Evolutionary conservation across 495 filamentous ascomycete genomes (phyloP).

Genomic region (Aspergillus diversus): DNA sequence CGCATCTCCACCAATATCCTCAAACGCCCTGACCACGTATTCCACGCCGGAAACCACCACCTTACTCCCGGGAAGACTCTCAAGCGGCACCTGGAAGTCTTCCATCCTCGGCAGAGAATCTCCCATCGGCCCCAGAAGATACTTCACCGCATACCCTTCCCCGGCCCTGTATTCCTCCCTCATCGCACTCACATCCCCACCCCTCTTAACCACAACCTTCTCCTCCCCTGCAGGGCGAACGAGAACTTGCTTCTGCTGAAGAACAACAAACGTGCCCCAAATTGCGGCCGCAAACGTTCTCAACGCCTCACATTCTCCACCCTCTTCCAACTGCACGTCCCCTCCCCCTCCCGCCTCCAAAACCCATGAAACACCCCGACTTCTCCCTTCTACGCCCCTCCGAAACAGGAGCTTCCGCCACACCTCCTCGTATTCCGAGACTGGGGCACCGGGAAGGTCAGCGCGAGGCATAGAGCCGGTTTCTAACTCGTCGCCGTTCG

Average conservation of each 20-base stretch:
- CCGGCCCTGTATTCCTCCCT: conserved; percentile 39
- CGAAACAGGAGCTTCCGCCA: conserved; percentile 42
- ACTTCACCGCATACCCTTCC: conserved; percentile 32
- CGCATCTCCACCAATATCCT: conserved; percentile 20
- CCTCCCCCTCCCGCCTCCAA: conserved; percentile 41
- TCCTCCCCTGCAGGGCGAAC: conserved; percentile 15
- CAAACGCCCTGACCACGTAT: conserved; percentile 43
- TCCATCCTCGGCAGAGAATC: conserved; percentile 32
- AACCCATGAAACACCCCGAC: conserved; percentile 39
- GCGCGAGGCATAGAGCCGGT: conserved; percentile 44
- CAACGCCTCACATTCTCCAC: conserved; percentile 28
- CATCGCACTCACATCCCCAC: conserved; percentile 39
- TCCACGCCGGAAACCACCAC: neutral
- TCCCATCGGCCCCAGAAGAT: conserved; percentile 31
- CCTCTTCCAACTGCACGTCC: conserved; percentile 23
- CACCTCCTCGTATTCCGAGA: conserved; percentile 43
- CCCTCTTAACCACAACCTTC: conserved; percentile 30
- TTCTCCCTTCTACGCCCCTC: conserved; percentile 27
- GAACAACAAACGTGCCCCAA: conserved; percentile 42
- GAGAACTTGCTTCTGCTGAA: conserved; percentile 37
- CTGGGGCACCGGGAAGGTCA: conserved; percentile 39
- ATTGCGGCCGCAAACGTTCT: conserved; percentile 44
- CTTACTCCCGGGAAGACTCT: neutral
- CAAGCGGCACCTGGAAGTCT: conserved; percentile 14
- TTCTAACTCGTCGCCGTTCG: conserved; percentile 48